These are phyloP conservation scores for Arachis monticola DNA, from an alignment of 331 rosid genomes.

Conservation along the genomic window DNA sequence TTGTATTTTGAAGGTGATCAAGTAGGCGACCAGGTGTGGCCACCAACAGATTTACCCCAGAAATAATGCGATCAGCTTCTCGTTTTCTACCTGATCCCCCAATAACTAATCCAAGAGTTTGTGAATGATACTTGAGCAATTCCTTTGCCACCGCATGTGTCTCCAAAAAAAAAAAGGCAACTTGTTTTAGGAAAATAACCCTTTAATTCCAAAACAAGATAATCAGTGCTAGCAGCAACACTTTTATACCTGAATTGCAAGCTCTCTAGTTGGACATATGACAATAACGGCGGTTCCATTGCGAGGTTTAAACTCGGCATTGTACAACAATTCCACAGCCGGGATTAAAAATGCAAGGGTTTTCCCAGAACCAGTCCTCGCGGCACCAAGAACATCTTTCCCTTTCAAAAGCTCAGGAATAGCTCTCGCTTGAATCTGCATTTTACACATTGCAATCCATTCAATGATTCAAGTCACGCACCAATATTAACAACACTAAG, in stretches of 20 bases:
- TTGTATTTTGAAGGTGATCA: conserved; percentile 89
- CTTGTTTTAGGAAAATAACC: not conserved
- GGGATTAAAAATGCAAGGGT: conserved; percentile 92
- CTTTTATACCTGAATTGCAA: conserved; percentile 81
- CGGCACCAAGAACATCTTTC: conserved; percentile 92
- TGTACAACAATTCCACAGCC: conserved; percentile 75
- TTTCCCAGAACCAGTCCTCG: conserved; percentile 96
- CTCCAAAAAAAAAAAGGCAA: conserved; percentile 44
- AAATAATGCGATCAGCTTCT: conserved; percentile 84
- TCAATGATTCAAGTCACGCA: not conserved
- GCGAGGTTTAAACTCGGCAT: conserved; percentile 61
- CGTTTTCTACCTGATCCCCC: conserved; percentile 86
- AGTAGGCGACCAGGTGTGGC: conserved; percentile 97
- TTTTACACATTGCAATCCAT: not conserved
- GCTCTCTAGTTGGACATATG: conserved; percentile 95
- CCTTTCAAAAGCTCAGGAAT: conserved; percentile 76
- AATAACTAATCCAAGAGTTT: conserved; percentile 81
- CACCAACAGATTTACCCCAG: conserved; percentile 83
- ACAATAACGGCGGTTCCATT: conserved; percentile 85
- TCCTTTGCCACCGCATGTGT: conserved; percentile 92
- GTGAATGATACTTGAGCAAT: conserved; percentile 86
- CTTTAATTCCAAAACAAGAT: not conserved
- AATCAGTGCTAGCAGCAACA: not conserved
- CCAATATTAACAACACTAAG: not conserved
- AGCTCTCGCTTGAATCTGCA: conserved; percentile 85